Conservation (phyloP, 2,329 filamentous ascomycete species). For the Elsinoe fawcettii region DNA sequence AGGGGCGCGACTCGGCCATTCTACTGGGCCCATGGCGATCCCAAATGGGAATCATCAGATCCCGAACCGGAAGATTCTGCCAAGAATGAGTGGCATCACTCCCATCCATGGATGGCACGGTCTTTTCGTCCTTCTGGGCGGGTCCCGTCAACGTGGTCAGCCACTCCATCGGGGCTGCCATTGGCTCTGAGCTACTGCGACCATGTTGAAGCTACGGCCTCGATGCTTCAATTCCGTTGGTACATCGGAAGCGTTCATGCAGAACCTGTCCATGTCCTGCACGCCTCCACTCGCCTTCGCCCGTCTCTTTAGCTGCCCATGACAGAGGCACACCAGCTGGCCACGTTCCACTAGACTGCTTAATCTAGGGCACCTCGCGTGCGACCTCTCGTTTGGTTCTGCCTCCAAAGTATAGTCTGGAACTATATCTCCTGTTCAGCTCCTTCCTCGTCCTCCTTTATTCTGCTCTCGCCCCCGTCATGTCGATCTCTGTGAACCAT, state of each 20-base stretch:
- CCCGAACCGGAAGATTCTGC: background rate
- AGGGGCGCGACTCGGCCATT: constrained; percentile 6
- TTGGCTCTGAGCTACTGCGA: background rate
- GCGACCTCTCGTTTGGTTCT: background rate
- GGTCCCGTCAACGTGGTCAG: constrained; percentile 8
- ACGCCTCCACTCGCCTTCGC: background rate
- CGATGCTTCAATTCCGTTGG: constrained; percentile 3
- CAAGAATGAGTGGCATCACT: background rate
- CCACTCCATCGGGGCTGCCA: background rate
- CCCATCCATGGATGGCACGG: background rate
- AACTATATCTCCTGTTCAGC: constrained; percentile 1
- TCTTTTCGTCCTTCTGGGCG: constrained; percentile 1
- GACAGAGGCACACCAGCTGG: background rate
- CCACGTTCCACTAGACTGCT: constrained; percentile 1
- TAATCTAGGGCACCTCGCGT: constrained; percentile 9
- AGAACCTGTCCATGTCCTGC: background rate
- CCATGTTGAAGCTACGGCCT: constrained; percentile 3
- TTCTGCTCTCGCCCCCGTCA: background rate
- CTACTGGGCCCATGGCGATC: background rate
- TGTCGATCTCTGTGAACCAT: background rate
- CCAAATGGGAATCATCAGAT: background rate
- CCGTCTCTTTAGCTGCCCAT: background rate
- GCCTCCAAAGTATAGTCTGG: background rate
- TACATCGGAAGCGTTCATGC: constrained; percentile 7
- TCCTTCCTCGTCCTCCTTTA: constrained; percentile 1